phyloP scores from a whole-genome alignment of 2,329 filamentous ascomycete genomes.

The Cryphonectria carpinicola region DNA sequence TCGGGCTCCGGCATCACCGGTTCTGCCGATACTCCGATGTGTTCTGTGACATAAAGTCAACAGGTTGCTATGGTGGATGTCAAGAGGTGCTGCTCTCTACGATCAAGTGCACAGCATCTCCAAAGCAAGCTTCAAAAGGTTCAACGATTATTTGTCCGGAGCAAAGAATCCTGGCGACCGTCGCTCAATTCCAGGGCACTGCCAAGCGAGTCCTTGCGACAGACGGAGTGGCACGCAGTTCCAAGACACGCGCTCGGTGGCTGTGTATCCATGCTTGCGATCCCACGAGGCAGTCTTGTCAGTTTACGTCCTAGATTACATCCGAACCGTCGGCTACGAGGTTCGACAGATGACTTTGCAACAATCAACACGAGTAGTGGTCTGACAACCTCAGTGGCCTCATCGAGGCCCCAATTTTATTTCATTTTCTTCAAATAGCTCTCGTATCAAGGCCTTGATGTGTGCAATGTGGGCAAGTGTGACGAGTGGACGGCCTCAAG shows the following conservation, averaged over 20 bases:
- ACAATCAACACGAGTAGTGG: not conserved
- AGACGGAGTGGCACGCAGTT: not conserved
- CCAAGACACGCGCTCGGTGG: not conserved
- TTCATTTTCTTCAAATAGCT: not conserved
- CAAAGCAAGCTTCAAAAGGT: not conserved
- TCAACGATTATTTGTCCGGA: not conserved
- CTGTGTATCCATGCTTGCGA: not conserved
- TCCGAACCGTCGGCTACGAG: not conserved
- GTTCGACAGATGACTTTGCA: not conserved
- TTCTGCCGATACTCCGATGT: not conserved
- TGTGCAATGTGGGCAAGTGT: no score
- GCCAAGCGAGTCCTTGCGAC: not conserved
- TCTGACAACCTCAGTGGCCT: not conserved
- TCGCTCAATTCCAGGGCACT: not conserved
- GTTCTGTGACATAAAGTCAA: not conserved
- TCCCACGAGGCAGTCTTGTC: not conserved
- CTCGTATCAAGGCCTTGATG: no score
- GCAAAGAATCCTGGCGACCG: not conserved
- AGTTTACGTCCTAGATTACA: not conserved
- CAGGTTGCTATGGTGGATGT: not conserved
- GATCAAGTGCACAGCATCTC: not conserved
- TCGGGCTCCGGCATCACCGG: not conserved
- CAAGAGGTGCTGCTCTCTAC: not conserved
- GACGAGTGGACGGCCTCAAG: no score
- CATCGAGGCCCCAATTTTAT: not conserved